Evolutionary conservation across 169 alveolate genomes (phyloP).

Genomic region (Plasmodium knowlesi): DNA sequence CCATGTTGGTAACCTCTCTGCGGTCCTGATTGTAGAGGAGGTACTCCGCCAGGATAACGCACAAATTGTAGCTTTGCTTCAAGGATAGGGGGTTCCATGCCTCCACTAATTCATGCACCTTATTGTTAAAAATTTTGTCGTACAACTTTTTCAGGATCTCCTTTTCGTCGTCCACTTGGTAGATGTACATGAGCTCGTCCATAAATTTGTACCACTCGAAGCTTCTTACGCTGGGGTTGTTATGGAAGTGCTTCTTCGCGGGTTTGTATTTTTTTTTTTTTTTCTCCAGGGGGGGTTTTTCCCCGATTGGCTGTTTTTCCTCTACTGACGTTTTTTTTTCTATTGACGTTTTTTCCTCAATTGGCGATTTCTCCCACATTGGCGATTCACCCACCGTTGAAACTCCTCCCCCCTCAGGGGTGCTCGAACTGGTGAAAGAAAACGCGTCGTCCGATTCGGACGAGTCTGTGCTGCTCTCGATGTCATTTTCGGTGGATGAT

Average conservation of each 20-base stretch:
- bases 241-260: conserved; percentile 7
- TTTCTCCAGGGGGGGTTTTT: not conserved
- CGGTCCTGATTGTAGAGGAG: conserved; percentile 16
- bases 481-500: not conserved
- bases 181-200: conserved; percentile 34
- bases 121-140: conserved; percentile 21
- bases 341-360: not conserved
- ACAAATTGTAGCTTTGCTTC: conserved; percentile 61
- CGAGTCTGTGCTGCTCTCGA: not conserved
- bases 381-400: not conserved
- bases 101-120: conserved; percentile 49
- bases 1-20: not conserved
- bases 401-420: not conserved
- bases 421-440: conserved; percentile 8
- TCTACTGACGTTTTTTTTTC: not conserved
- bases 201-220: conserved; percentile 71
- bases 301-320: not conserved
- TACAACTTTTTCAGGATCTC: conserved; percentile 26
- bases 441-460: conserved; percentile 5
- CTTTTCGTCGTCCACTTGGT: conserved; percentile 17
- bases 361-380: not conserved
- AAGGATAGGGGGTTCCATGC: conserved; percentile 60
- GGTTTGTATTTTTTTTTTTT: conserved; percentile 39
- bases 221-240: conserved; percentile 48
- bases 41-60: conserved; percentile 35